Base-by-base conservation (phyloP, 306 rosid genomes). In the Inga laurina region DNA sequence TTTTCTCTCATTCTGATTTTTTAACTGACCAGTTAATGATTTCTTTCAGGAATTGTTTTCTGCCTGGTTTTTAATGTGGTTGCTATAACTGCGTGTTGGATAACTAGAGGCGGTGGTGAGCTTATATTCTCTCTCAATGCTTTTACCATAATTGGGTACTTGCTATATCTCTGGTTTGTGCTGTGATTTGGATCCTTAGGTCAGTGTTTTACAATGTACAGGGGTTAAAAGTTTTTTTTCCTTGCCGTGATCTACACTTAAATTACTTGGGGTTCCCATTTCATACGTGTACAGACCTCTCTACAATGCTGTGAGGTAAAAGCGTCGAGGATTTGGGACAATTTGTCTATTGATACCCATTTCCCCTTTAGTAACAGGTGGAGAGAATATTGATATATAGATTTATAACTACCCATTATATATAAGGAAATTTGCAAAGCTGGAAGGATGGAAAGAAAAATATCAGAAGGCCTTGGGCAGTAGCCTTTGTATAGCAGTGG, bases 41-140 rank as follows among this genome's bases (percentile, higher is more conserved):
- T 74, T 81, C 44, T 84, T 62, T 88, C 97, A 96, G 98, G 97
- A 81, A 91, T 93, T 44, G 92, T 91, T 86, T 89, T 92, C 79
- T 96, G 98, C 91, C 88, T 96, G 56, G 91, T 84, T 85, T 96
- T 93, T 80, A 96, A 96, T 51, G 85, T 90, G 45, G 72, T 96
- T 81, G 99, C 98, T 27, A 91, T 93, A 86, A 89, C 11, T 39
- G 91, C 92, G 24, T 90, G 96, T 84, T 96, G 98, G 99, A 78
- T 92, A n/a, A n/a, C n/a, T 75, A 86, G 92, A 90, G 99, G 99
- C 49, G 97, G 99, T 46, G 99, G 99, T 91, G 86, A 91, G 89
- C 81, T 82, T 3, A 18, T 27, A 37, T 39, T 37, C 48, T 19
- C 44, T 68, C 48, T 22, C 27, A 22, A 75, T 82, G 57, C 70